A percentile compares a stretch with the other conserved stretches of the same genome.
Evolutionary conservation across 2,329 filamentous ascomycete genomes (phyloP).

Genomic region (Elsinoe arachidis): DNA sequence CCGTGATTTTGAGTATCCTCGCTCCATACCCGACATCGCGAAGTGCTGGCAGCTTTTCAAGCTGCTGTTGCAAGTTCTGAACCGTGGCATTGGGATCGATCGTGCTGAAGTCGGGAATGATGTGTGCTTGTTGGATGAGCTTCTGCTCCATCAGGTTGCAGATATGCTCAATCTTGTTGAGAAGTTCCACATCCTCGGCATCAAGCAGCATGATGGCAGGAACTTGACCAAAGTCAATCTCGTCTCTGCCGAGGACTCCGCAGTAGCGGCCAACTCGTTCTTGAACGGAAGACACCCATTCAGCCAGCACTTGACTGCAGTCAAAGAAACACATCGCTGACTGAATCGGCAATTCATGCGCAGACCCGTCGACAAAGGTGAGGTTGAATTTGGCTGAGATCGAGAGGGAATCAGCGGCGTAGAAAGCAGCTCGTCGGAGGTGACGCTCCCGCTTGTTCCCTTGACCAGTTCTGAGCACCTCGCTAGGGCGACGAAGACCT

Average conservation of each 20-base stretch:
- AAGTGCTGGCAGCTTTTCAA: constrained; percentile 43
- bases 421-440: constrained; percentile 87
- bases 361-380: constrained; percentile 75
- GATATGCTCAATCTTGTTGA: constrained; percentile 75
- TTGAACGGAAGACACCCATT: constrained; percentile 90
- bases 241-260: constrained; percentile 75
- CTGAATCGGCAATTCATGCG: constrained; percentile 78
- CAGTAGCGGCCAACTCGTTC: constrained; percentile 86
- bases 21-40: constrained; percentile 65
- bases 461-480: constrained; percentile 22
- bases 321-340: constrained; percentile 89
- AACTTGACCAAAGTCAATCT: constrained; percentile 68
- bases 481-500: constrained; percentile 18
- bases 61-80: constrained; percentile 27
- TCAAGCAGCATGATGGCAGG: constrained; percentile 85
- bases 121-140: constrained; percentile 48
- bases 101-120: constrained; percentile 43
- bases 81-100: constrained; percentile 41
- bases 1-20: constrained; percentile 74
- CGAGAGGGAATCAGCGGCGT: constrained; percentile 81
- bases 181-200: constrained; percentile 78
- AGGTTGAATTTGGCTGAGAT: constrained; percentile 82
- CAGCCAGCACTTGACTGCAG: constrained; percentile 84
- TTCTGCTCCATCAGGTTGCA: constrained; percentile 70
- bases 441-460: constrained; percentile 62